Conservation (phyloP, 2,329 filamentous ascomycete species). For the Sarocladium brachiariae region DNA sequence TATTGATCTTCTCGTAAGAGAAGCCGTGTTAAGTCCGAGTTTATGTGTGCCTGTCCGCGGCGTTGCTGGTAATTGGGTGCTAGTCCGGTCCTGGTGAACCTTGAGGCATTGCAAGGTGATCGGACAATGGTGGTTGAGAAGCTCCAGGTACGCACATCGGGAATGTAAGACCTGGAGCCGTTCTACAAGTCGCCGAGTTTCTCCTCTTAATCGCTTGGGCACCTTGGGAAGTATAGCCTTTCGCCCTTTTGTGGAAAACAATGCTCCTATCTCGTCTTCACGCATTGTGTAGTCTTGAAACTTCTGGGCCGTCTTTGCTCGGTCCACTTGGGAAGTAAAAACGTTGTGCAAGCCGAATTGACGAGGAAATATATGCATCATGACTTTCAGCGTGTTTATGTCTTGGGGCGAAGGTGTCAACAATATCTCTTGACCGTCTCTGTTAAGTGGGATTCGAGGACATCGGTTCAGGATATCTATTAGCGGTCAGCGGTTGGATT, state of each 20-base stretch:
- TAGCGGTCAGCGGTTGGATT: slow-evolving; percentile 2
- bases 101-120: neutral
- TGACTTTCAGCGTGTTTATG: slow-evolving; percentile 57
- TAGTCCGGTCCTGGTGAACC: neutral
- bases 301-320: slow-evolving; percentile 59
- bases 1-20: too few species aligned
- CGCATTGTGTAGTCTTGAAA: slow-evolving; percentile 82
- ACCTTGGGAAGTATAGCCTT: slow-evolving; percentile 26
- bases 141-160: slow-evolving; percentile 70
- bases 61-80: neutral
- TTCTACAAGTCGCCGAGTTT: slow-evolving; percentile 49
- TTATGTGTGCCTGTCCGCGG: neutral
- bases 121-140: slow-evolving; percentile 79
- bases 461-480: slow-evolving; percentile 76
- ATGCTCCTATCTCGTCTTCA: slow-evolving; percentile 65
- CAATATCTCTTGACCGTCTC: neutral
- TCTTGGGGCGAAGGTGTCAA: slow-evolving; percentile 13
- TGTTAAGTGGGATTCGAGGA: slow-evolving; percentile 17
- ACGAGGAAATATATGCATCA: slow-evolving; percentile 90
- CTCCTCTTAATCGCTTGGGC: slow-evolving; percentile 64
- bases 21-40: neutral
- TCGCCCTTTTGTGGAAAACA: neutral
- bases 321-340: slow-evolving; percentile 67
- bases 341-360: slow-evolving; percentile 89
- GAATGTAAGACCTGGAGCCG: slow-evolving; percentile 64